These are phyloP conservation scores for Iberis pinnata DNA, from an alignment of 345 rosid species.

Conservation along the genomic window DNA sequence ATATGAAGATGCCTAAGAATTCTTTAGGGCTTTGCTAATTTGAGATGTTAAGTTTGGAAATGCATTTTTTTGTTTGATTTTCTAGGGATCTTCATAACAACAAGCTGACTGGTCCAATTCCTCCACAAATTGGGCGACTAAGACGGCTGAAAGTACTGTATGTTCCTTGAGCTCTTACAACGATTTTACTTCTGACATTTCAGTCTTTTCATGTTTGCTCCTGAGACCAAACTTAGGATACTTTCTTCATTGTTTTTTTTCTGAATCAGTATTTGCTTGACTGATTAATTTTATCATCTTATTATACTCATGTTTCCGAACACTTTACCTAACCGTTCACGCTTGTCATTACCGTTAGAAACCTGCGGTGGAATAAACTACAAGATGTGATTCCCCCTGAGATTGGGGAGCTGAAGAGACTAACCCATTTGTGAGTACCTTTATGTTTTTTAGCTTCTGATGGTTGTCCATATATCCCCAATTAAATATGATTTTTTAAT, in stretches of 20 bases:
- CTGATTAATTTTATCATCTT: too few species aligned
- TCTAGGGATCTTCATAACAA: slow-evolving; percentile 93
- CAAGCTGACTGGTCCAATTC: slow-evolving; percentile 94
- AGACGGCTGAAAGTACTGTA: slow-evolving; percentile 82
- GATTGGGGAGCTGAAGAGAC: slow-evolving; percentile 79
- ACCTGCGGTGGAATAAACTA: slow-evolving; percentile 90
- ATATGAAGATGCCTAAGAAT: neutral
- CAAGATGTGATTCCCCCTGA: slow-evolving; percentile 89
- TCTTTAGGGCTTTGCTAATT: neutral
- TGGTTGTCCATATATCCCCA: neutral
- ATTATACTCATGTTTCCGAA: neutral
- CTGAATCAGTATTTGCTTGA: too few species aligned
- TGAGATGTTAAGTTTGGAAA: neutral
- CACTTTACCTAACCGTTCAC: slow-evolving; percentile 11
- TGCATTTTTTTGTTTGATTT: slow-evolving; percentile 12
- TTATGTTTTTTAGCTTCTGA: neutral
- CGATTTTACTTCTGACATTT: too few species aligned
- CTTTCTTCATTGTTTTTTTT: too few species aligned
- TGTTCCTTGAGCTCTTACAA: slow-evolving; percentile 19
- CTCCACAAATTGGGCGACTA: slow-evolving; percentile 87
- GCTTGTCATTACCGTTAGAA: slow-evolving; percentile 37
- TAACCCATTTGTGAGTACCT: slow-evolving; percentile 76
- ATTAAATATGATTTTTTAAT: neutral
- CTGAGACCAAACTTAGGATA: neutral
- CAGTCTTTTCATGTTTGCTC: neutral